Evolutionary conservation across 129 eudicot genomes (phyloP), one percentile per base, ranked within the genome.

Genomic region (Helianthus annuus): DNA sequence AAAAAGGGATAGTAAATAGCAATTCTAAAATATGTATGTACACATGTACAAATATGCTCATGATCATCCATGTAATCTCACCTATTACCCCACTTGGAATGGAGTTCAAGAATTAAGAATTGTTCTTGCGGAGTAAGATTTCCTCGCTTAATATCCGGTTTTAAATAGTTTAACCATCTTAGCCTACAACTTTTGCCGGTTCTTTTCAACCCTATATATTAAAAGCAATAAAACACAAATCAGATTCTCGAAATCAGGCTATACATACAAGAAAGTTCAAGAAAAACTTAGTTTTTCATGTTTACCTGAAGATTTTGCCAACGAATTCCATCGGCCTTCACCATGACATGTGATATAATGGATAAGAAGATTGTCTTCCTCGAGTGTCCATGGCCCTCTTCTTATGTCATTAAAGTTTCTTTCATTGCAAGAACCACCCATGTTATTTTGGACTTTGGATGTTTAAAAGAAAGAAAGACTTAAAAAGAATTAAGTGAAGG

Each of bases 41-140:
- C 1, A 7, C 4, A 17, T 64, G 17, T 55, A 56, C 17, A 6
- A 3, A 17, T 13, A 19, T 14, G 22, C 1, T 17, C 32, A 42
- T 42, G 46, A 42, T 19, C 46, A 17, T 62, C 10, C 64, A 56
- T 72, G 22, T 44, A 36, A 22, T 24, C 38, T 64, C 59, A 87
- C 94, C 94, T 78, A 51, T 87, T 87, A 16, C 94, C 94, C 83
- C 78, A 84, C 42, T 72, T 76, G 76, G 85, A 82, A 69, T 87
- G 90, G 38, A 87, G 85, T 39, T 87, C 80, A 8, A 87, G 87
- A 69, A 87, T 85, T 65, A 73, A 52, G 34, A 87, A 80, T 66
- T 87, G 94, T 66, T 87, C 94, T 69, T 84, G 70, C 0, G 83
- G 85, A n/a, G 82, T 73, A 46, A 87, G 85, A 48, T 85, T 82